A percentile compares a stretch with the other conserved stretches of the same genome.
phyloP scores from a whole-genome alignment of 305 asterid species.

The Fraxinus paxiana region DNA sequence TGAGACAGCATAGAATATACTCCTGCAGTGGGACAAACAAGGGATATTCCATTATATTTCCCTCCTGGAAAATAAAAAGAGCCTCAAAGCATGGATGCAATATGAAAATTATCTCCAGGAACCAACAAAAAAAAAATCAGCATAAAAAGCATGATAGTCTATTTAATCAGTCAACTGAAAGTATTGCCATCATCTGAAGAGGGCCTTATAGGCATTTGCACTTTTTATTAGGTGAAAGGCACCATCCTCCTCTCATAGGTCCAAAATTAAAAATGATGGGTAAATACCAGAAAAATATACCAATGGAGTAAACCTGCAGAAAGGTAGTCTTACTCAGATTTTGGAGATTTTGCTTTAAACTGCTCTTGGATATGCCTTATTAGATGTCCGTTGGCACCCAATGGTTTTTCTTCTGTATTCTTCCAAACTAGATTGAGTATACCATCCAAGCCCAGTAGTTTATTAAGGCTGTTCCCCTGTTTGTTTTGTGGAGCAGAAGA shows the following conservation, averaged over 20 bases:
- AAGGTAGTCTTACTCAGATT: slow-evolving; percentile 74
- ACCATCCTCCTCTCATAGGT: slow-evolving; percentile 7
- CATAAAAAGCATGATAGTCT: neutral
- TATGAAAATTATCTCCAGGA: slow-evolving; percentile 15
- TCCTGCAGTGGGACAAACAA: slow-evolving; percentile 46
- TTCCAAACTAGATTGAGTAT: slow-evolving; percentile 96
- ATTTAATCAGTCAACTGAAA: slow-evolving; percentile 20
- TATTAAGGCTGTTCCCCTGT: slow-evolving; percentile 85
- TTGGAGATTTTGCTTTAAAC: slow-evolving; percentile 84
- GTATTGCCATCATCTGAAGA: slow-evolving; percentile 13
- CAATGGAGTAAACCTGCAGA: slow-evolving; percentile 18
- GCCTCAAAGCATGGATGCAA: slow-evolving; percentile 17
- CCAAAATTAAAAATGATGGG: slow-evolving; percentile 7
- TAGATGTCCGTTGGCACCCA: slow-evolving; percentile 82
- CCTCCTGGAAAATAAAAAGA: slow-evolving; percentile 13
- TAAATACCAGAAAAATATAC: neutral
- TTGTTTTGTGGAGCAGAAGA: slow-evolving; percentile 75
- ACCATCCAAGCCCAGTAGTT: slow-evolving; percentile 85
- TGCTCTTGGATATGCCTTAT: slow-evolving; percentile 94
- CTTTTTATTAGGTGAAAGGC: slow-evolving; percentile 6
- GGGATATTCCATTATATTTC: neutral
- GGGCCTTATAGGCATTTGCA: slow-evolving; percentile 4
- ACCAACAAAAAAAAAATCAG: slow-evolving; percentile 17
- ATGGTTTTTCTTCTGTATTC: slow-evolving; percentile 86
- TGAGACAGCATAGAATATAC: slow-evolving; percentile 66